Percentiles rank a stretch among this genome's conserved stretches.
Evolutionary conservation across 805 yeast species (phyloP).

Genomic region (Lipomyces spencermartinsiae): DNA sequence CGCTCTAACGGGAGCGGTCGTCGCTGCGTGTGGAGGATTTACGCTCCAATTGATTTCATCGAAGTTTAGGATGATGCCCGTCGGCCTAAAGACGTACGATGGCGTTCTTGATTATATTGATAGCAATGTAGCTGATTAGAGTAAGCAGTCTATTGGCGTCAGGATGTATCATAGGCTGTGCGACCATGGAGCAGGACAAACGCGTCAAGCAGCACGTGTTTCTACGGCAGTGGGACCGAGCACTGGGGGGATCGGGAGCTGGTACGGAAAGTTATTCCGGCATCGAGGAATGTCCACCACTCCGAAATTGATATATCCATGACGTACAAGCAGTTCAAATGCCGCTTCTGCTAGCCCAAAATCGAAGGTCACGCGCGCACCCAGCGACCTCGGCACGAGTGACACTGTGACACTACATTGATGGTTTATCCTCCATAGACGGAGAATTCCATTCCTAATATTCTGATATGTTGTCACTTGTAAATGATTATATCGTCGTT

Average conservation of each 20-base stretch:
- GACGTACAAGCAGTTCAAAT: constrained; percentile 51
- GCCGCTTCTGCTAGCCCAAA: constrained; percentile 52
- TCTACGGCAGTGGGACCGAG: constrained; percentile 26
- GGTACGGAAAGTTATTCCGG: constrained; percentile 35
- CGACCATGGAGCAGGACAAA: constrained; percentile 23
- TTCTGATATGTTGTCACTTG: constrained; percentile 53
- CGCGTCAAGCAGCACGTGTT: constrained; percentile 24
- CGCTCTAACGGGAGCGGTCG: constrained; percentile 21
- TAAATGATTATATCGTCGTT: constrained; percentile 45
- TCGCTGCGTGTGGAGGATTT: constrained; percentile 14
- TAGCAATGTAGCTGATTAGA: background rate
- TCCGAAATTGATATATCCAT: constrained; percentile 53
- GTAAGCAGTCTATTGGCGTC: constrained; percentile 17
- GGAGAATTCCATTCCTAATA: constrained; percentile 51
- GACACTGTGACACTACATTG: constrained; percentile 45
- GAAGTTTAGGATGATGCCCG: constrained; percentile 16
- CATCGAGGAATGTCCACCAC: constrained; percentile 45
- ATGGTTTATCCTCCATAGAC: constrained; percentile 53
- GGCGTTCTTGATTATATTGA: background rate
- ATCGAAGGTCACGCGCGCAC: constrained; percentile 50
- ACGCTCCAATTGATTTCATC: constrained; percentile 13
- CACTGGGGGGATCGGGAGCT: constrained; percentile 36
- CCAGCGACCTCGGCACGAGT: constrained; percentile 53
- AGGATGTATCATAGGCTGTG: constrained; percentile 20
- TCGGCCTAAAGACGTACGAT: constrained; percentile 24